Percentiles rank a stretch among this genome's conserved stretches.
phyloP scores from a whole-genome alignment of 2,329 filamentous ascomycete species.

The Trichoderma citrinoviride region DNA sequence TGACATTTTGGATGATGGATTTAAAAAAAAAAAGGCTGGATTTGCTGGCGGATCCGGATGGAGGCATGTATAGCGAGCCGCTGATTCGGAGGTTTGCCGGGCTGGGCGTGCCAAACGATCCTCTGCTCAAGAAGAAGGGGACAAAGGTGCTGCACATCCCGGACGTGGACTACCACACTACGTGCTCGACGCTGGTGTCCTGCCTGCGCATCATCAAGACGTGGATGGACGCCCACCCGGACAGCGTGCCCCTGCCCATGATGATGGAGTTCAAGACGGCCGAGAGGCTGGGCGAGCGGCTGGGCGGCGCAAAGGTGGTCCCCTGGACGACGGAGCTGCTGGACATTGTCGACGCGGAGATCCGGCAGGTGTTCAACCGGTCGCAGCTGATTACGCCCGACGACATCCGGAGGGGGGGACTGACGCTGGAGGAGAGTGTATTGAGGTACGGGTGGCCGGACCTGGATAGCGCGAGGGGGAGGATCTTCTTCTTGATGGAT shows the following conservation, averaged over 20 bases:
- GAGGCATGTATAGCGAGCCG: constrained; percentile 47
- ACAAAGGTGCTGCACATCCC: constrained; percentile 52
- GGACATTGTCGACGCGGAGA: constrained; percentile 46
- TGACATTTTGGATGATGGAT: background rate
- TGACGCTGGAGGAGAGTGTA: constrained; percentile 47
- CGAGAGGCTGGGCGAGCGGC: constrained; percentile 24
- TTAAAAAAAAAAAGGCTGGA: too few species aligned
- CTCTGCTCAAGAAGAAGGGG: constrained; percentile 41
- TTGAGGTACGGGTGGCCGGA: constrained; percentile 49
- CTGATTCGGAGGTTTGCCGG: constrained; percentile 42
- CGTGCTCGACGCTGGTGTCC: constrained; percentile 46
- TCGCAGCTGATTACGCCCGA: constrained; percentile 47
- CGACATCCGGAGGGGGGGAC: constrained; percentile 40
- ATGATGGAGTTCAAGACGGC: constrained; percentile 49
- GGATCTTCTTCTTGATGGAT: constrained; percentile 51
- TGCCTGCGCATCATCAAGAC: constrained; percentile 44
- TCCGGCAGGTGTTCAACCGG: constrained; percentile 41
- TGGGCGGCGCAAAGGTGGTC: constrained; percentile 38
- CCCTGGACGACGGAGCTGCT: constrained; percentile 44
- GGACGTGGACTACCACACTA: constrained; percentile 45
- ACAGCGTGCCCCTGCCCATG: constrained; percentile 47
- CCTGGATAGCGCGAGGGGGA: constrained; percentile 43
- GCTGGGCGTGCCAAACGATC: constrained; percentile 38
- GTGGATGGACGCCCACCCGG: constrained; percentile 44
- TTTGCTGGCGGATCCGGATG: constrained; percentile 47